A percentile compares a stretch with the other conserved stretches of the same genome.
Conservation (phyloP, 192 early-diverging fungal genomes). For the Umbelopsis ramanniana region DNA sequence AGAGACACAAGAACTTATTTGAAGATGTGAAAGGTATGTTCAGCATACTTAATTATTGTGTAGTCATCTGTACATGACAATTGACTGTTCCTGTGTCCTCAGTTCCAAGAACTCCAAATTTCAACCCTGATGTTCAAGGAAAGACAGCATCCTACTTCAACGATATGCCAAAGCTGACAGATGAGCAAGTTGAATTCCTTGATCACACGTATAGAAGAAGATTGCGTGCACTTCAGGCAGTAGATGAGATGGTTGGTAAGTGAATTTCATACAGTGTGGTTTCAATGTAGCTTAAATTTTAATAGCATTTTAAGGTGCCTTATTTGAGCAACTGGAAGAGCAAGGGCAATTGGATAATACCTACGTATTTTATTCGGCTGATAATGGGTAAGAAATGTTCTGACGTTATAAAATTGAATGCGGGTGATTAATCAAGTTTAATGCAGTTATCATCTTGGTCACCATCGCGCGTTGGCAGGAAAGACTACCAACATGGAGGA, state of each 20-base stretch:
- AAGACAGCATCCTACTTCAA: conserved; percentile 59
- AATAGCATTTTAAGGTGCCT: neutral
- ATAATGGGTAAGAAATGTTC: conserved; percentile 52
- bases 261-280: neutral
- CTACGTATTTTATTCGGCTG: conserved; percentile 65
- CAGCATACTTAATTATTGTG: neutral
- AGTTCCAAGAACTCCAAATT: conserved; percentile 59
- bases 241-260: conserved; percentile 63
- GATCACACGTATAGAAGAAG: conserved; percentile 59
- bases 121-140: conserved; percentile 56
- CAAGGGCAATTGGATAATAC: conserved; percentile 62
- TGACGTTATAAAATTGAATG: neutral
- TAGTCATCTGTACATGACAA: no score
- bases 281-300: neutral
- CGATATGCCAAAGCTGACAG: conserved; percentile 45
- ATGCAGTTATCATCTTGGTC: conserved; percentile 61
- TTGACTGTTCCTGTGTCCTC: neutral
- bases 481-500: conserved; percentile 67
- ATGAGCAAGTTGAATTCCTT: conserved; percentile 41
- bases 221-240: conserved; percentile 60
- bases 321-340: conserved; percentile 54
- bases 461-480: conserved; percentile 63
- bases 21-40: conserved; percentile 43
- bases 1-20: conserved; percentile 61
- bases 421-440: neutral